Evolutionary conservation across 2,329 filamentous ascomycete genomes (phyloP), one percentile per base, ranked within the genome.

Genomic region (Trichoderma arundinaceum): DNA sequence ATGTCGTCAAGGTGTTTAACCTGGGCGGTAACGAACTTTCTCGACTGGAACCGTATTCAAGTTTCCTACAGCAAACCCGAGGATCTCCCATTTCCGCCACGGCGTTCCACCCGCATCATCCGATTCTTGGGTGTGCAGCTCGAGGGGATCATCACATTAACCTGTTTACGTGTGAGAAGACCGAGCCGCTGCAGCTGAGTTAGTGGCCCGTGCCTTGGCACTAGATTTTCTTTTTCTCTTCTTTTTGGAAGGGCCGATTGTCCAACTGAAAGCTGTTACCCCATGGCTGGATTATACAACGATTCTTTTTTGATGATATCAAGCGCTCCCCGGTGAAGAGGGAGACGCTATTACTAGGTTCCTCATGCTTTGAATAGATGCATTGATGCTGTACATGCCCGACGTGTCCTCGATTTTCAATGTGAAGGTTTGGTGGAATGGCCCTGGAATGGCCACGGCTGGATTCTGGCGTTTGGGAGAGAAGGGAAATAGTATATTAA

Each of bases 91-190:
- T 99, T 70, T 89, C 93, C 3, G 87, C 91, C 41, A 97, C 94
- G 8, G 91, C 94, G 0, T 99, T 98, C 82, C 95, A 99, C 78
- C 95, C 95, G 1, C 95, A 99, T 77, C 88, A 91, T 60, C 94
- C 96, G 80, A 89, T 97, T 77, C 84, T 99, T 68, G 94, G 92
- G 41, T 95, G 91, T 72, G 91, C 94, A 1, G 92, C 93, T 4
- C 84, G 92, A 49, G 92, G 93, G 64, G 94, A 97, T 75, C 88
- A 94, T 67, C 92, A 97, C 75, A 89, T 99, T 73, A 97, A 96
- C 76, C 83, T 98, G 33, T 96, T 94, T 74, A 88, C 87, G 38
- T 93, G 90, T 77, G 85, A 87, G 67, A 83, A 83, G 71, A 72
- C 78, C 22, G 79, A 81, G 59, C 73, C 75, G 57, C 51, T 72